phyloP scores from a whole-genome alignment of 2,329 filamentous ascomycete genomes.

The Alternaria alternata region DNA sequence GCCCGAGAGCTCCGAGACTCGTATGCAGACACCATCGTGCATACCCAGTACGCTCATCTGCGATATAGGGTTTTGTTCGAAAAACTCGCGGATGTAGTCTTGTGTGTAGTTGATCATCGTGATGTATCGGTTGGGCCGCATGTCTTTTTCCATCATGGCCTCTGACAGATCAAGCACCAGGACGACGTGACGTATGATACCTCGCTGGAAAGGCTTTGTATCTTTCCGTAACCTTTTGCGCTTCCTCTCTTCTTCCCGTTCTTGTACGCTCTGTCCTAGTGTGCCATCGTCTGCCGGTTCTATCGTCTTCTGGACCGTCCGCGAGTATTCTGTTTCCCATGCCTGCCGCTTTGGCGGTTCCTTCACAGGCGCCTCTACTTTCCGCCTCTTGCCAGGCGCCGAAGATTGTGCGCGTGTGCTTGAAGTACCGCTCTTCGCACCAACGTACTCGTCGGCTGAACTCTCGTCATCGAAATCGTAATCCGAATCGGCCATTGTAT shows the following conservation, averaged over 20 bases:
- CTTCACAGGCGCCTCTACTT: conserved; percentile 25
- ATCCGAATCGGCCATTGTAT: conserved; percentile 75
- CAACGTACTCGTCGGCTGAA: conserved; percentile 70
- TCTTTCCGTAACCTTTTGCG: conserved; percentile 83
- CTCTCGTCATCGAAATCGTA: conserved; percentile 72
- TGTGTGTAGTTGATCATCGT: conserved; percentile 83
- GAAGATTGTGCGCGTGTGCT: conserved; percentile 37
- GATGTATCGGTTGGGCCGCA: conserved; percentile 85
- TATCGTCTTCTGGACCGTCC: conserved; percentile 68
- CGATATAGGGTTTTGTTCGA: conserved; percentile 98
- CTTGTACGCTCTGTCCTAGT: conserved; percentile 75
- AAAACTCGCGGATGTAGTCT: conserved; percentile 92
- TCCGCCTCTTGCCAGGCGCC: conserved; percentile 30
- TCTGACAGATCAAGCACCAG: conserved; percentile 91
- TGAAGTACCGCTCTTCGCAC: conserved; percentile 45
- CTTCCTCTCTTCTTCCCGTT: conserved; percentile 82
- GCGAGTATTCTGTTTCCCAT: conserved; percentile 56
- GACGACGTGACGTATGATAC: conserved; percentile 96
- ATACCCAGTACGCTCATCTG: conserved; percentile 93
- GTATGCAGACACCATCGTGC: conserved; percentile 86
- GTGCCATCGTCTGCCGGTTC: conserved; percentile 70
- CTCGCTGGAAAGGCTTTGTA: conserved; percentile 92
- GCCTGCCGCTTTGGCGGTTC: conserved; percentile 55
- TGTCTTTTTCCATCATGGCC: conserved; percentile 94
- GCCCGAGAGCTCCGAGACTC: conserved; percentile 88